Evolutionary conservation across 2,329 filamentous ascomycete genomes (phyloP), one percentile per base, ranked within the genome.

Genomic region (Pseudophaeomoniella oleicola): DNA sequence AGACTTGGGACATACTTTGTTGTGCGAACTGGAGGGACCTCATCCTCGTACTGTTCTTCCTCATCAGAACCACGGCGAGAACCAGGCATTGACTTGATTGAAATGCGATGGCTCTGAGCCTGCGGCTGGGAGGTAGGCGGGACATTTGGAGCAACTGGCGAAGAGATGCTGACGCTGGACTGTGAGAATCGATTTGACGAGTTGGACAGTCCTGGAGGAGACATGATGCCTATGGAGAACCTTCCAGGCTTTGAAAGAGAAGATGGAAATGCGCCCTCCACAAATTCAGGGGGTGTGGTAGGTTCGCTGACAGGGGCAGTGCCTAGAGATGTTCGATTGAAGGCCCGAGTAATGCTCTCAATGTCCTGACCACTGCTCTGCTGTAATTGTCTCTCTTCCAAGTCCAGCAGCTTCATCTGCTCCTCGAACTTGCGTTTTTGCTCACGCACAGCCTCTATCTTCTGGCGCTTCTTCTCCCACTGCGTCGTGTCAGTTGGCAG

Each of bases 251-350:
- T 76, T 38, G 84, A 85, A 53, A 90, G 82, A 46, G 81, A 76
- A 50, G 76, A 77, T 38, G 81, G 77, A 50, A 93, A 88, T 31
- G 78, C 79, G 42, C 74, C 75, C 45, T 93, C 85, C 48, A 78
- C 79, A 57, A 90, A 88, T 57, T 96, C 90, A 19, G 90, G 90
- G 15, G 90, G 90, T 15, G 90, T 98, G 2, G 90, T 94, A 12
- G 90, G 90, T 61, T 96, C 88, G 48, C 84, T 94, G 54, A 92
- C 83, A 50, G 87, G 81, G 37, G 82, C 82, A 42, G 75, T 67
- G 42, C 68, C 60, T 49, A 68, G 55, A 40, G 59, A 64, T 36
- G 48, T 49, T 46, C 55, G 46, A 58, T 62, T 34, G 32, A 64
- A 46, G 18, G 59, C 58, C 48, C 85, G 78, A 50, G 86, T 80